Conservation (phyloP, 2,329 filamentous ascomycete species). For the Ophiocordyceps unilateralis region DNA sequence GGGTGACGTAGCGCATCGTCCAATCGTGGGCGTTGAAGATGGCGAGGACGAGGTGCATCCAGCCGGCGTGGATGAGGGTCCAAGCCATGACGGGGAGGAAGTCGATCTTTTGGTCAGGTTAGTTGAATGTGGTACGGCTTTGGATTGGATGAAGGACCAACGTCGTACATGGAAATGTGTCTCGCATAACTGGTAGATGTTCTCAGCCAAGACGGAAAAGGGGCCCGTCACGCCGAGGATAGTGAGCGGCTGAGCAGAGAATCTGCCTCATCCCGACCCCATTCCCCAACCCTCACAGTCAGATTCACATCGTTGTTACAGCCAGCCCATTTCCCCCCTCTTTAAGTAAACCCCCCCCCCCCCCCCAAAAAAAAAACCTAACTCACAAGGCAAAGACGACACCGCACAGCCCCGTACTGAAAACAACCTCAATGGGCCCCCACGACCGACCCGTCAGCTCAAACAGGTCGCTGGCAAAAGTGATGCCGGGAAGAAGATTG, state of each 20-base stretch:
- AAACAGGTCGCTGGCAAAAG: conserved; percentile 48
- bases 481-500: conserved; percentile 48
- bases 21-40: conserved; percentile 52
- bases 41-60: conserved; percentile 47
- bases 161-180: conserved; percentile 33
- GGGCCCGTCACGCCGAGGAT: conserved; percentile 50
- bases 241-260: conserved; percentile 44
- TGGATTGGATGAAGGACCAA: too few relatives aligned
- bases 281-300: too few relatives aligned
- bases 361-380: too few relatives aligned
- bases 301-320: background rate
- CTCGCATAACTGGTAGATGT: conserved; percentile 41
- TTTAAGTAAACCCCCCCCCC: too few relatives aligned
- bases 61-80: conserved; percentile 46
- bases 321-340: too few relatives aligned
- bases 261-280: conserved; percentile 11
- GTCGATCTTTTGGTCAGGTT: conserved; percentile 21
- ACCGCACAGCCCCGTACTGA: conserved; percentile 47
- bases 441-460: conserved; percentile 43
- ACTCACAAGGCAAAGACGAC: conserved; percentile 41
- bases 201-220: conserved; percentile 49
- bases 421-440: conserved; percentile 50
- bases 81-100: conserved; percentile 54
- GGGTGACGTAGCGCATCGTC: conserved; percentile 54
- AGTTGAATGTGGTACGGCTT: background rate